phyloP scores from a whole-genome alignment of 73 alveolate genomes.

The Paramecium pentaurelia region DNA sequence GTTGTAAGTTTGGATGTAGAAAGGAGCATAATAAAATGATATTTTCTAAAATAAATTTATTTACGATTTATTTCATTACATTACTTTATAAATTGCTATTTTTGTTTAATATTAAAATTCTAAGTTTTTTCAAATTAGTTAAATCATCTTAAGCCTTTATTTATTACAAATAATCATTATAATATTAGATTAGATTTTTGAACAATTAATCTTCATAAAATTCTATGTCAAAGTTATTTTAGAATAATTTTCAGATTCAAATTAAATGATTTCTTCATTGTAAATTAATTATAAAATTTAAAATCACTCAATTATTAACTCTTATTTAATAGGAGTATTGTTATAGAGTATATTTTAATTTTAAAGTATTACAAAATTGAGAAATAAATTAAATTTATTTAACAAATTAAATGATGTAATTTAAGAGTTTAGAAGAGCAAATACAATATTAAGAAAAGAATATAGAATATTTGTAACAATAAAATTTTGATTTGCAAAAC shows the following conservation, averaged over 20 bases:
- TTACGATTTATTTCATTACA: slow-evolving; percentile 26
- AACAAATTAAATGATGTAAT: background rate
- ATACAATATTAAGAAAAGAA: background rate
- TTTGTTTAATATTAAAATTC: background rate
- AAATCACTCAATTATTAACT: no score
- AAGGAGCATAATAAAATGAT: slow-evolving; percentile 24
- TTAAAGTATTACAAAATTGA: background rate
- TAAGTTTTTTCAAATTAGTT: background rate
- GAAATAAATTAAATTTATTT: background rate
- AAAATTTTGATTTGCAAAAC: slow-evolving; percentile 21
- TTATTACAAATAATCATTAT: background rate
- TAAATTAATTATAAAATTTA: no score
- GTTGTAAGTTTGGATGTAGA: slow-evolving; percentile 27
- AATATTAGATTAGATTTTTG: no score
- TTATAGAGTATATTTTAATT: no score
- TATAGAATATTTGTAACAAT: slow-evolving; percentile 12
- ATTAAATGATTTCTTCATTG: background rate
- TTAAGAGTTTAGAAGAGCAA: background rate
- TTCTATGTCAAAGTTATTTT: background rate
- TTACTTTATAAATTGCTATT: background rate
- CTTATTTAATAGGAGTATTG: no score
- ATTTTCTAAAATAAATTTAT: slow-evolving; percentile 37
- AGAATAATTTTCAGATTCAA: no score
- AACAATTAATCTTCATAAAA: no score
- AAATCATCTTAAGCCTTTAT: background rate